These are phyloP conservation scores for Kwoniella bestiolae DNA, from an alignment of 768 basidiomycete genomes.

Conservation along the genomic window DNA sequence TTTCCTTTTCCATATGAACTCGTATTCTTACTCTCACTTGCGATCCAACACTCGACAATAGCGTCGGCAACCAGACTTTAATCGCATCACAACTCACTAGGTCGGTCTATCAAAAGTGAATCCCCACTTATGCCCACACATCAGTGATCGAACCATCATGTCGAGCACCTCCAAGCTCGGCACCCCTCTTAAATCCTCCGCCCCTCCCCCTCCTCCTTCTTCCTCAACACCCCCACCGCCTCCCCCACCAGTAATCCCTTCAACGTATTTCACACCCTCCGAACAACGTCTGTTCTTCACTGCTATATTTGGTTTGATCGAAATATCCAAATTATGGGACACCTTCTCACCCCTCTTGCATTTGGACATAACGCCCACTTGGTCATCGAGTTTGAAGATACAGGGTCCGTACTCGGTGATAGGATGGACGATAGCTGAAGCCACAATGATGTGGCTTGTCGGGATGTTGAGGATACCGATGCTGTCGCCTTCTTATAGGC, in stretches of 20 bases:
- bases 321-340: constrained; percentile 74
- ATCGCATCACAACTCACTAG: no score
- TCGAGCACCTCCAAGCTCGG: constrained; percentile 21
- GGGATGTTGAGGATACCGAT: constrained; percentile 58
- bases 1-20: no score
- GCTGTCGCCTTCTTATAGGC: constrained; percentile 49
- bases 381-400: constrained; percentile 61
- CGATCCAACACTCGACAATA: no score
- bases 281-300: constrained; percentile 79
- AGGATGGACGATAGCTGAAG: constrained; percentile 53
- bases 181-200: constrained; percentile 9
- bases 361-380: constrained; percentile 58
- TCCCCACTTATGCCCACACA: no score
- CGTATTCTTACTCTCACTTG: no score
- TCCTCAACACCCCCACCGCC: constrained; percentile 16
- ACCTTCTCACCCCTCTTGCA: constrained; percentile 65
- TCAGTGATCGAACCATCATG: constrained; percentile 12
- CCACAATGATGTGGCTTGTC: constrained; percentile 46
- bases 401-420: constrained; percentile 29
- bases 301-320: constrained; percentile 71
- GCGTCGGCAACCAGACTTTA: no score
- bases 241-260: constrained; percentile 67
- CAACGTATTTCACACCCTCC: constrained; percentile 73
- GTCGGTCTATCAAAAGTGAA: no score
- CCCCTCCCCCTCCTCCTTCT: background rate